Percentiles rank a stretch among this genome's conserved stretches.
Evolutionary conservation across 2,329 filamentous ascomycete species (phyloP).

Genomic region (Penicillium sp.): DNA sequence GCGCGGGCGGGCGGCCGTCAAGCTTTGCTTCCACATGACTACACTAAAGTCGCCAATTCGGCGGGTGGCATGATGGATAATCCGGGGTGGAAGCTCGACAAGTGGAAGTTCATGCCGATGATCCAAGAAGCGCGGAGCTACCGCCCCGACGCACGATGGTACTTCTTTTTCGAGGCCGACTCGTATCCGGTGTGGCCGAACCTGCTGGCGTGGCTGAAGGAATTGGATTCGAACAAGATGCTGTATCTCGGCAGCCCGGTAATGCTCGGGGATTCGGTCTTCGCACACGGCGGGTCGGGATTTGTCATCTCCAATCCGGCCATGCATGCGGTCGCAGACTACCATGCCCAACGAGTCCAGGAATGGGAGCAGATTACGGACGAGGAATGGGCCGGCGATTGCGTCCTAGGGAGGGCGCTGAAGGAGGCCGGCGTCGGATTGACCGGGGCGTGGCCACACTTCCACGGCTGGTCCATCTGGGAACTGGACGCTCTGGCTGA

Average conservation of each 20-base stretch:
- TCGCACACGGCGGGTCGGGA: slow-evolving; percentile 51
- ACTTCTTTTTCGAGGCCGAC: slow-evolving; percentile 56
- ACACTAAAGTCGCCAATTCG: slow-evolving; percentile 31
- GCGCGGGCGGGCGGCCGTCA: slow-evolving; percentile 40
- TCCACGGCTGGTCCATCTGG: slow-evolving; percentile 24
- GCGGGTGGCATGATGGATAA: slow-evolving; percentile 38
- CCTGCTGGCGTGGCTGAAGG: slow-evolving; percentile 50
- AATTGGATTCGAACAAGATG: slow-evolving; percentile 45
- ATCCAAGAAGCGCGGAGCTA: slow-evolving; percentile 47
- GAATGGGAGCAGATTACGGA: slow-evolving; percentile 45
- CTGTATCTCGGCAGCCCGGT: slow-evolving; percentile 53
- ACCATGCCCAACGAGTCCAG: slow-evolving; percentile 39
- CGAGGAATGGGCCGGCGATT: slow-evolving; percentile 47
- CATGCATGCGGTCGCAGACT: slow-evolving; percentile 42
- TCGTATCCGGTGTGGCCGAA: slow-evolving; percentile 54
- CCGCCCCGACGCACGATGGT: slow-evolving; percentile 53
- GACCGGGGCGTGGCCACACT: slow-evolving; percentile 29
- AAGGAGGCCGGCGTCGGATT: slow-evolving; percentile 42
- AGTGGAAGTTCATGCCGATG: slow-evolving; percentile 57
- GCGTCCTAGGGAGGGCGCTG: slow-evolving; percentile 46
- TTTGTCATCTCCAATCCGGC: slow-evolving; percentile 50
- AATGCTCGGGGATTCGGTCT: slow-evolving; percentile 45
- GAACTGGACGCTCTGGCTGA: slow-evolving; percentile 26
- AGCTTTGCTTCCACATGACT: slow-evolving; percentile 30
- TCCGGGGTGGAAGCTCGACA: slow-evolving; percentile 50